A percentile compares a stretch with the other conserved stretches of the same genome.
Evolutionary conservation across 208 protist genomes (phyloP).

Genomic region (Tritrichomonas foetus): DNA sequence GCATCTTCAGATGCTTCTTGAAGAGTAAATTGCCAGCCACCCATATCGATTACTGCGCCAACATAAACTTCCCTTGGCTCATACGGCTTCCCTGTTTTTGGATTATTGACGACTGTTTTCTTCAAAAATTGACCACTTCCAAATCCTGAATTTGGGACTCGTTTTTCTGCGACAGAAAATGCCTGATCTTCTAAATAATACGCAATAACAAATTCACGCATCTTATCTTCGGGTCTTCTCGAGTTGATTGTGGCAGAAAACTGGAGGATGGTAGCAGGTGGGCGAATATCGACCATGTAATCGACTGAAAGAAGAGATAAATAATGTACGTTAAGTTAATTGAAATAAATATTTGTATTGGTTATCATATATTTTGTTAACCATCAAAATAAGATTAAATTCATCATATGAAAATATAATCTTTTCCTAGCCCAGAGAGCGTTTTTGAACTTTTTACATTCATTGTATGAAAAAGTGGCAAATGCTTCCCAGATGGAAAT

Average conservation of each 20-base stretch:
- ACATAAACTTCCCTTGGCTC: not conserved
- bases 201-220: not conserved
- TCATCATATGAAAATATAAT: too few species aligned
- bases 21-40: not conserved
- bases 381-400: too few species aligned
- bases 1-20: conserved; percentile 34
- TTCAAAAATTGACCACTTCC: not conserved
- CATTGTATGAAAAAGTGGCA: too few species aligned
- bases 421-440: too few species aligned
- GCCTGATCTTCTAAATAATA: not conserved
- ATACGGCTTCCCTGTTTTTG: not conserved
- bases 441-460: too few species aligned
- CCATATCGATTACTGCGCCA: not conserved
- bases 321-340: too few species aligned
- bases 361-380: too few species aligned
- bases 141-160: conserved; percentile 17
- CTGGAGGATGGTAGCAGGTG: not conserved
- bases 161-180: not conserved
- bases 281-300: conserved; percentile 3
- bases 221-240: not conserved
- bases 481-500: too few species aligned
- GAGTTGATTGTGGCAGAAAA: not conserved
- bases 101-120: not conserved
- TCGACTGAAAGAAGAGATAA: too few species aligned
- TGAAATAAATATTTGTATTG: too few species aligned